phyloP scores from a whole-genome alignment of 352 stramenopile genomes.

The Pythium aristosporum region DNA sequence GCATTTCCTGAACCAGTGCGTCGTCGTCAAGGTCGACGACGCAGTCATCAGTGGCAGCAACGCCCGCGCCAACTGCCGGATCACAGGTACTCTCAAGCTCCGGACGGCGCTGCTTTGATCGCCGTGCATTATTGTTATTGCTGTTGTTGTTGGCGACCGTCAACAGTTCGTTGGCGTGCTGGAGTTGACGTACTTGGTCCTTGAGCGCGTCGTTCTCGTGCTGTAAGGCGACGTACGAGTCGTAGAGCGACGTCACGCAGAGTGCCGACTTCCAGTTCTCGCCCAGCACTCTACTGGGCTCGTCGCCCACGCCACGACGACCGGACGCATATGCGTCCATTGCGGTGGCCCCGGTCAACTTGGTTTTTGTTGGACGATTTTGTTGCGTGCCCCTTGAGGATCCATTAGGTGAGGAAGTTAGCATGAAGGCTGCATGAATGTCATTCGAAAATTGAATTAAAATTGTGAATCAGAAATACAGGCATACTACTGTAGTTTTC shows the following conservation, averaged over 20 bases:
- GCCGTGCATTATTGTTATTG: conserved; percentile 4
- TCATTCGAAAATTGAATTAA: conserved; percentile 5
- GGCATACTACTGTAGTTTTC: background rate
- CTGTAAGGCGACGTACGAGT: conserved; percentile 67
- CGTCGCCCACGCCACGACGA: conserved; percentile 3
- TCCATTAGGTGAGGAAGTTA: background rate
- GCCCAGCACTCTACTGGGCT: conserved; percentile 31
- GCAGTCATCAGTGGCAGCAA: background rate
- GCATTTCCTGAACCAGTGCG: conserved; percentile 39
- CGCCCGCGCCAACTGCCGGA: background rate
- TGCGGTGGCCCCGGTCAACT: background rate
- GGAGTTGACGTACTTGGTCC: conserved; percentile 28
- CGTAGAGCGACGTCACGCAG: conserved; percentile 74
- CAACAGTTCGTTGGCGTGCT: conserved; percentile 36
- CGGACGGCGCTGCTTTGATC: background rate
- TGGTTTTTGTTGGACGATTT: conserved; percentile 8
- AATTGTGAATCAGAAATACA: background rate
- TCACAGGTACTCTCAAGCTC: background rate
- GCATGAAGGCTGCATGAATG: conserved; percentile 16
- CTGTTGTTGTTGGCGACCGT: background rate
- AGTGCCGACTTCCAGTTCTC: conserved; percentile 72
- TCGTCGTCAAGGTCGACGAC: conserved; percentile 24
- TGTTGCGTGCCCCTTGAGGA: conserved; percentile 16
- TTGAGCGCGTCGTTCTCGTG: conserved; percentile 48
- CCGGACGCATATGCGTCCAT: background rate